Percentiles rank a stretch among this genome's conserved stretches.
These are phyloP conservation scores for Penicillium maclennaniae DNA, from an alignment of 495 filamentous ascomycete species.

Conservation along the genomic window DNA sequence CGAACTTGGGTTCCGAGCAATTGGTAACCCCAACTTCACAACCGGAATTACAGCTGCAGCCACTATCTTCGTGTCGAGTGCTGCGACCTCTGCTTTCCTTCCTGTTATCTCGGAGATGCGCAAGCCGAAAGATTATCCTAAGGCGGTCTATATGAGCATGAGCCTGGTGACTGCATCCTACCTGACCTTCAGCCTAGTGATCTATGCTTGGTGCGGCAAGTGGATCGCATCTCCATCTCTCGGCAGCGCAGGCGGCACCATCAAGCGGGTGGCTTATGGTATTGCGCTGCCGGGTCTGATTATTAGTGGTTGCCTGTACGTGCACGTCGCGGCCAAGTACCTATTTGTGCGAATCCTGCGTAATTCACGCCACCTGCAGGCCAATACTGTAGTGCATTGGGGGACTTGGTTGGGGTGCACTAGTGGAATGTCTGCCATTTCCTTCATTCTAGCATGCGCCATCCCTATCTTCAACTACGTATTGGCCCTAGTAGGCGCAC, in stretches of 20 bases:
- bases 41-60: constrained; percentile 37
- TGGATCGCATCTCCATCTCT: constrained; percentile 68
- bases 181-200: constrained; percentile 40
- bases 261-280: constrained; percentile 69
- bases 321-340: constrained; percentile 57
- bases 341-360: constrained; percentile 59
- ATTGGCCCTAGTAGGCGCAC: constrained; percentile 41
- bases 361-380: constrained; percentile 52
- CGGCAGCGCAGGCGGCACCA: constrained; percentile 55
- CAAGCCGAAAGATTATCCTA: constrained; percentile 59
- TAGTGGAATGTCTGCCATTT: constrained; percentile 50
- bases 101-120: constrained; percentile 75
- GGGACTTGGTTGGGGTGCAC: constrained; percentile 57
- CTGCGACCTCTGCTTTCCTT: constrained; percentile 66
- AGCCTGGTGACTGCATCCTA: constrained; percentile 62
- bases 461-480: constrained; percentile 70
- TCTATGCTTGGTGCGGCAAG: constrained; percentile 68
- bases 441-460: constrained; percentile 63
- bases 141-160: constrained; percentile 61
- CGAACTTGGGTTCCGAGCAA: constrained; percentile 45
- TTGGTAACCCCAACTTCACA: constrained; percentile 31
- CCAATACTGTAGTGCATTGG: constrained; percentile 44
- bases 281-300: constrained; percentile 64
- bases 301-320: constrained; percentile 58
- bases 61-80: constrained; percentile 43